A percentile compares a stretch with the other conserved stretches of the same genome.
Conservation (phyloP, 805 yeast species). For the Barnettozyma wickerhamii region DNA sequence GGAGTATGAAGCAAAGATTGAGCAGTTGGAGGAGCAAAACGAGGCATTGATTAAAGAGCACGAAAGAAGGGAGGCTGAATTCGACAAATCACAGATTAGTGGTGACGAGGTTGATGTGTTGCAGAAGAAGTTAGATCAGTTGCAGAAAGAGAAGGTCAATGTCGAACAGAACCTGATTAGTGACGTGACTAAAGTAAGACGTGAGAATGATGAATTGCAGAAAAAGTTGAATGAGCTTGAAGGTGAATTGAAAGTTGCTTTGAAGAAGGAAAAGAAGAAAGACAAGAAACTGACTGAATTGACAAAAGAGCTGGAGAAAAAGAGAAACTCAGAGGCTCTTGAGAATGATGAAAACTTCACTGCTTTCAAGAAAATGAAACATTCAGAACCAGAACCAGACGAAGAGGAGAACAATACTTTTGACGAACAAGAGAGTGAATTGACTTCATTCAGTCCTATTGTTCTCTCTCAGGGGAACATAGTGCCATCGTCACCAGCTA, state of each 20-base stretch:
- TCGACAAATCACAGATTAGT: neutral
- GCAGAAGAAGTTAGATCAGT: neutral
- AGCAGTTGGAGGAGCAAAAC: neutral
- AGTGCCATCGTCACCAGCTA: slow-evolving; percentile 3
- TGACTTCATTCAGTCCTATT: slow-evolving; percentile 18
- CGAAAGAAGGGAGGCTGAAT: neutral
- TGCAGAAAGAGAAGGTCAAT: neutral
- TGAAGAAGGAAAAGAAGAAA: slow-evolving; percentile 16
- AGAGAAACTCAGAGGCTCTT: slow-evolving; percentile 16
- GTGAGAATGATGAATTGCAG: slow-evolving; percentile 3
- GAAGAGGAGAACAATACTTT: slow-evolving; percentile 9
- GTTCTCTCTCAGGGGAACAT: slow-evolving; percentile 1
- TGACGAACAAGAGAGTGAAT: slow-evolving; percentile 12
- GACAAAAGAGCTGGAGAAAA: slow-evolving; percentile 3
- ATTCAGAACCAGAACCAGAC: slow-evolving; percentile 1
- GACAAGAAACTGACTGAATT: slow-evolving; percentile 13
- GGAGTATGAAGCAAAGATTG: slow-evolving; percentile 1
- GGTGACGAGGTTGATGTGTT: neutral
- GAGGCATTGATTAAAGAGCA: neutral
- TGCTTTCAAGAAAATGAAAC: neutral
- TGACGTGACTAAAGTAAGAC: slow-evolving; percentile 4
- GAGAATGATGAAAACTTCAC: neutral
- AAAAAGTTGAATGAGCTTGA: neutral
- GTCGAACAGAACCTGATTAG: slow-evolving; percentile 1
- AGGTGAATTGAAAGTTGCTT: neutral